Evolutionary conservation across 345 rosid genomes (phyloP).

Genomic region (Eucalyptus lansdowneana): DNA sequence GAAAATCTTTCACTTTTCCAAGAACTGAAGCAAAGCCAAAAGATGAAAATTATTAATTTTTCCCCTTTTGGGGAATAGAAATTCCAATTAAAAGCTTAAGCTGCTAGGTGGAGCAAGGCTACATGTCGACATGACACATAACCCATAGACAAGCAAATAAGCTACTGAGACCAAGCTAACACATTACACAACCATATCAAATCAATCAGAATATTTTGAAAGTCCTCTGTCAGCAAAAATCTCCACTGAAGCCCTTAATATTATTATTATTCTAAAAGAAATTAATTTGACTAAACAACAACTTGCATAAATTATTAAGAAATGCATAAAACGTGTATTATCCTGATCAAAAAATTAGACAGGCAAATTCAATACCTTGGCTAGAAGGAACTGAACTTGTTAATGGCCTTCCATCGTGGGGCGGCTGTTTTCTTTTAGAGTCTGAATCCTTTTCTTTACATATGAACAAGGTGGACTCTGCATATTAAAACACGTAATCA

Average conservation of each 20-base stretch:
- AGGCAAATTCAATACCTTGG: slow-evolving; percentile 23
- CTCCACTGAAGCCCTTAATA: not conserved
- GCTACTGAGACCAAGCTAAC: not conserved
- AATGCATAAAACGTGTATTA: not conserved
- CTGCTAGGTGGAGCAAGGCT: not conserved
- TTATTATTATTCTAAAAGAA: not conserved
- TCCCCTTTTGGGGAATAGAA: not conserved
- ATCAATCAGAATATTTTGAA: not conserved
- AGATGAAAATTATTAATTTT: not conserved
- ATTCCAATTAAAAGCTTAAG: not conserved
- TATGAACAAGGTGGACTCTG: slow-evolving; percentile 38
- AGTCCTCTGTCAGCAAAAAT: not conserved
- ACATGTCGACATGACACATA: not conserved
- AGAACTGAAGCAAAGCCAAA: slow-evolving; percentile 21
- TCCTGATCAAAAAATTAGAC: not conserved
- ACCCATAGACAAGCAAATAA: not conserved
- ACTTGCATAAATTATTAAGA: not conserved
- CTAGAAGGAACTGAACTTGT: slow-evolving; percentile 36
- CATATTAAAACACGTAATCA: not conserved
- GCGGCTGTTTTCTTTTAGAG: not conserved
- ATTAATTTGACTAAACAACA: not conserved
- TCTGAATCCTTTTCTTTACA: slow-evolving; percentile 3
- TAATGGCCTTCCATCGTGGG: slow-evolving; percentile 12
- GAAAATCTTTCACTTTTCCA: slow-evolving; percentile 58
- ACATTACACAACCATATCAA: not conserved